Evolutionary conservation across 2,329 filamentous ascomycete genomes (phyloP).

Genomic region (Gnomoniopsis sp.): DNA sequence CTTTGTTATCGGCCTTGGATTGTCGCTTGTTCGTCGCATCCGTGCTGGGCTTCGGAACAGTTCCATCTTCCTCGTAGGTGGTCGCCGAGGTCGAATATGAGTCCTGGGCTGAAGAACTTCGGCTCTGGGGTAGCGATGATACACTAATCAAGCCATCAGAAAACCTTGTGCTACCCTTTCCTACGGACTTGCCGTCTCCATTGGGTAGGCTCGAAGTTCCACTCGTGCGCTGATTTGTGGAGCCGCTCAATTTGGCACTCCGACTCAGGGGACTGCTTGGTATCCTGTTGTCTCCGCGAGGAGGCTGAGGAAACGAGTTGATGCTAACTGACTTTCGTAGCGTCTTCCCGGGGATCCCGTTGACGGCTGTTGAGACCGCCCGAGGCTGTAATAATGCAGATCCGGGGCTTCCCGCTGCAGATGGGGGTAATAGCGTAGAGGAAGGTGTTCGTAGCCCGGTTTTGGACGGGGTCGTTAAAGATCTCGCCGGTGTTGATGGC

Average conservation of each 20-base stretch:
- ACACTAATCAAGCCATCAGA: conserved; percentile 75
- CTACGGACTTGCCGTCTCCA: conserved; percentile 72
- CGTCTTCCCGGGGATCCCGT: conserved; percentile 58
- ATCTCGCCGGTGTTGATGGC: conserved; percentile 39
- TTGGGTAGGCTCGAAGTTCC: conserved; percentile 73
- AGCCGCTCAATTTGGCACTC: conserved; percentile 55
- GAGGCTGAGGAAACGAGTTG: conserved; percentile 88
- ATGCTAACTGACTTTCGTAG: conserved; percentile 89
- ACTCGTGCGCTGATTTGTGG: conserved; percentile 47
- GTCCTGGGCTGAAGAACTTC: conserved; percentile 87
- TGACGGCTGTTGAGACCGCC: conserved; percentile 48
- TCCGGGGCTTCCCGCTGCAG: conserved; percentile 47
- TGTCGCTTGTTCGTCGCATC: conserved; percentile 39
- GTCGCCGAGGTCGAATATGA: conserved; percentile 90
- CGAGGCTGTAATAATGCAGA: conserved; percentile 55
- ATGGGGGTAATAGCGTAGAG: conserved; percentile 46
- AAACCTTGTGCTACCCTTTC: conserved; percentile 58
- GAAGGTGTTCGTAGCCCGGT: conserved; percentile 60
- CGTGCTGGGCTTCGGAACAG: conserved; percentile 30
- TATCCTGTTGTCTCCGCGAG: conserved; percentile 59
- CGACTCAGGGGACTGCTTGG: conserved; percentile 58
- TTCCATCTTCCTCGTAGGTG: conserved; percentile 76
- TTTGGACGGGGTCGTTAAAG: conserved; percentile 48
- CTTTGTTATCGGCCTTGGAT: conserved; percentile 71
- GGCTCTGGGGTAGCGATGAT: conserved; percentile 80